Evolutionary conservation across 352 stramenopile genomes (phyloP), one percentile per base, ranked within the genome.

Genomic region (Pythium sp.): DNA sequence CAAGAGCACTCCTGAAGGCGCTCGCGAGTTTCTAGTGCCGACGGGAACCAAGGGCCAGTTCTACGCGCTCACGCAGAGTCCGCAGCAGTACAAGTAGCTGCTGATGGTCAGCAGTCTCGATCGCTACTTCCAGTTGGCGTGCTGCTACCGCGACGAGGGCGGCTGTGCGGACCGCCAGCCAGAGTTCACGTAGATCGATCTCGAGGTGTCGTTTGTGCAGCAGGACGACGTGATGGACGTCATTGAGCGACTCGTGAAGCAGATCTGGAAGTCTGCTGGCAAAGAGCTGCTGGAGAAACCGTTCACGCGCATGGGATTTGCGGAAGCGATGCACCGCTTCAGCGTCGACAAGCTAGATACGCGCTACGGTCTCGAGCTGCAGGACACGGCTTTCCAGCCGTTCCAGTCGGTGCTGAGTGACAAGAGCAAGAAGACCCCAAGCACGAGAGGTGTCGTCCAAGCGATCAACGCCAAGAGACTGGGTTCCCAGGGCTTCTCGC

Each of bases 61-160:
- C 66, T 97, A 96, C 60, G 91, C 91, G 24, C 76, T 97, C 38
- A 92, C 86, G 41, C 91, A 97, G 70, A 96, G 86, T 68, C 91
- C 91, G 18, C 91, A 97, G 73, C 90, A 97, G 73, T 97, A 97
- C 84, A 97, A 97, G 72, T 90, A 97, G 75, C 62, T 97, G 61
- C 73, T 97, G 2, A 97, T 97, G 91, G 89, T 94, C 11, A 86
- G 87, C 32, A 90, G 91, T 2, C 60, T 97, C 9, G 87, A 97
- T 62, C 80, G 79, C 15, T 97, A 97, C 70, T 97, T 95, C 69
- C 91, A 97, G 72, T 71, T 97, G 9, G 90, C 91, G 46, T 82
- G 87, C 8, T 97, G 91, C 74, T 97, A 96, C 72, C 89, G 90
- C 26, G 89, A 97, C 55, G 91, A 97, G 79, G 83, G 86, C 60